Conservation (phyloP, 2,329 filamentous ascomycete species). For the Sphaceloma murrayae region DNA sequence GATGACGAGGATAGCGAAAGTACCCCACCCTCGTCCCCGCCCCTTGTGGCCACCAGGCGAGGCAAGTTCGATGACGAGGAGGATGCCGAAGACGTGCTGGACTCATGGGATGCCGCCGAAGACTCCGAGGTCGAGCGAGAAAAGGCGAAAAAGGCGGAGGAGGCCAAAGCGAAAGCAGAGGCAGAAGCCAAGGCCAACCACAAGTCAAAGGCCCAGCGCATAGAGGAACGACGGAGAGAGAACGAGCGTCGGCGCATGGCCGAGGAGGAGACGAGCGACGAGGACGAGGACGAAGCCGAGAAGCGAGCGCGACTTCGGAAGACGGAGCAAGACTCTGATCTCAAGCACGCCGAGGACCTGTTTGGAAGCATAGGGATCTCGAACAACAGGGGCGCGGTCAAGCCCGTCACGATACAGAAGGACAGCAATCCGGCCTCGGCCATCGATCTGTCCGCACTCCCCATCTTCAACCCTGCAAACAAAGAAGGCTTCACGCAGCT, state of each 20-base stretch:
- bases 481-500: constrained; percentile 78
- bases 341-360: constrained; percentile 82
- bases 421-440: constrained; percentile 62
- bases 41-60: constrained; percentile 34
- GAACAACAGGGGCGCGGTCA: constrained; percentile 59
- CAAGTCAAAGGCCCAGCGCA: constrained; percentile 78
- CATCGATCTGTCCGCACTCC: constrained; percentile 68
- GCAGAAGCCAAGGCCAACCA: constrained; percentile 81
- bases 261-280: constrained; percentile 52
- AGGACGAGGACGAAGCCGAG: constrained; percentile 64
- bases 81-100: constrained; percentile 79
- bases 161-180: constrained; percentile 80
- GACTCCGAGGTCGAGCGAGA: constrained; percentile 95
- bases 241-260: constrained; percentile 49
- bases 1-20: constrained; percentile 48
- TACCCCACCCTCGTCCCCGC: constrained; percentile 40
- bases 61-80: constrained; percentile 90
- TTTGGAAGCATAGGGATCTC: constrained; percentile 67
- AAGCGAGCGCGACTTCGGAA: constrained; percentile 64
- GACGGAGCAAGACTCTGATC: constrained; percentile 78
- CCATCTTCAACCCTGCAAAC: constrained; percentile 80
- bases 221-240: constrained; percentile 62
- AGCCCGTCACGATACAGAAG: constrained; percentile 60
- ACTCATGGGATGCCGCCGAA: constrained; percentile 94
- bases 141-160: constrained; percentile 79